Evolutionary conservation across 495 filamentous ascomycete genomes (phyloP), one percentile per base, ranked within the genome.

Genomic region (Margaritispora aquatica): DNA sequence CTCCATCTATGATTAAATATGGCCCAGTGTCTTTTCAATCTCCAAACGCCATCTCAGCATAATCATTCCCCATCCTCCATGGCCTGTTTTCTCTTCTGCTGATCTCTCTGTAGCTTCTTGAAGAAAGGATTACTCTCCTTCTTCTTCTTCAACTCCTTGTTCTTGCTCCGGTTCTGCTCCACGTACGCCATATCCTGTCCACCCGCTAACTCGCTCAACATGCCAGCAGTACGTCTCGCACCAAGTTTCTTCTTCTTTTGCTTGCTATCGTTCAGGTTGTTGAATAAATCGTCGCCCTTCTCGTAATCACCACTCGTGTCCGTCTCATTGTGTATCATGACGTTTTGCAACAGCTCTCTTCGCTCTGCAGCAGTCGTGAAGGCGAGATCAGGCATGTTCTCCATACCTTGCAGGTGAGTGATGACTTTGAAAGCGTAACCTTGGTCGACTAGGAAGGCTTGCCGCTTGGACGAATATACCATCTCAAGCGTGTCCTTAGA

Each of bases 401-500:
- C 91, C 55, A 97, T 91, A 24, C 93, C 93, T 65, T 91, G 85
- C 7, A 99, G 80, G 68, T 96, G 91, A 0, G 94, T 97, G 71
- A 99, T 99, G 58, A 99, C 94, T 72, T 97, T 97, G 80, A 97
- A 97, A 20, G 94, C 94, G 72, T 99, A 99, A 34, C 94, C 94
- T 71, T 99, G 94, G 65, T 99, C 94, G 51, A 99, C 92, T 2
- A 99, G 80, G 80, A 99, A 99, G 24, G 94, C 95, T 69, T 99
- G 94, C 21, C 94, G 85, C 74, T 97, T 97, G 38, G 89, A 88
- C 5, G 94, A 97, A 76, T 96, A 99, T 71, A 87, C 93, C 95
- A 99, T 97, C 74, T 99, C 94, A 54, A 90, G 83, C 1, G 94
- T 99, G 71, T 97, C 94, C 71, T 97, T 97, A 10, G 89, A 94